These are phyloP conservation scores for Euphorbia corollata DNA, from an alignment of 441 rosid species.

Conservation along the genomic window DNA sequence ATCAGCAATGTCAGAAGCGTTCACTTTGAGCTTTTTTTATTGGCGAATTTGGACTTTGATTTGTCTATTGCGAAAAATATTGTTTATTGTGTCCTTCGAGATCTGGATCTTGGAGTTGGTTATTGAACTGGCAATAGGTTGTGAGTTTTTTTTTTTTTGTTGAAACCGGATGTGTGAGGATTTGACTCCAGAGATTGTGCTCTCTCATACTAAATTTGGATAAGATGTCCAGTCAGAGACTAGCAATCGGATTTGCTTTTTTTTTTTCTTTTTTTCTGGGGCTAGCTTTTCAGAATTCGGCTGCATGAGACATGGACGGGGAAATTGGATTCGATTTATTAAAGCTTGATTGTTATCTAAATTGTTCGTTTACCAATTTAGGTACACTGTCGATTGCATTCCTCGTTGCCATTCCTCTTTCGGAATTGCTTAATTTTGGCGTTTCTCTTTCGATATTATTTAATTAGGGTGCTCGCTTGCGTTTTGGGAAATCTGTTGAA, in stretches of 20 bases:
- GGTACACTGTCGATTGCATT: slow-evolving; percentile 2
- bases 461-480: slow-evolving; percentile 5
- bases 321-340: slow-evolving; percentile 15
- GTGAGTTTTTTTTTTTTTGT: no score
- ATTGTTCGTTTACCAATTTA: slow-evolving; percentile 12
- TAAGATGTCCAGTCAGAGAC: slow-evolving; percentile 25
- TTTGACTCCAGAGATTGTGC: slow-evolving; percentile 27
- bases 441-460: slow-evolving; percentile 15
- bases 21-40: no score
- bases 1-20: neutral
- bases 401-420: slow-evolving; percentile 13
- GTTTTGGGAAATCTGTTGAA: slow-evolving; percentile 14
- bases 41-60: neutral
- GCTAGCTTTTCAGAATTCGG: slow-evolving; percentile 14
- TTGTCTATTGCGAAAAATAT: slow-evolving; percentile 4
- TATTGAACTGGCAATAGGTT: neutral
- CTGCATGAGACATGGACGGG: slow-evolving; percentile 6
- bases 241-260: neutral
- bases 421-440: slow-evolving; percentile 9
- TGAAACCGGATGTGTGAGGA: slow-evolving; percentile 18
- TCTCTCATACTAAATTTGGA: slow-evolving; percentile 24
- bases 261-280: neutral
- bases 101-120: slow-evolving; percentile 38
- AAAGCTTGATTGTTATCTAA: slow-evolving; percentile 13
- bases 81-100: slow-evolving; percentile 21